phyloP scores from a whole-genome alignment of 371 early-diverging fungal species.

The Rhizopus arrhizus region DNA sequence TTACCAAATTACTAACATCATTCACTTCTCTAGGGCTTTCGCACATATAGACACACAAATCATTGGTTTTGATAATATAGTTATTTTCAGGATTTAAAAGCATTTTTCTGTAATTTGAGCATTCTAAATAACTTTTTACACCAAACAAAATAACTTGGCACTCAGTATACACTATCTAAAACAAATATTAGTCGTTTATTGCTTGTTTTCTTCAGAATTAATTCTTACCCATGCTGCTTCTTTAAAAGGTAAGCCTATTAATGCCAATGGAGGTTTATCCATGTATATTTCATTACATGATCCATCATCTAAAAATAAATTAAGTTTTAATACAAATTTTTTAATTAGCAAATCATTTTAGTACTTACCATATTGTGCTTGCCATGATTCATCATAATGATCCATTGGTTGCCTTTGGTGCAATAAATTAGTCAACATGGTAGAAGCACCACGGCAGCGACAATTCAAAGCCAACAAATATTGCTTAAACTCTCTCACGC shows the following conservation, averaged over 20 bases:
- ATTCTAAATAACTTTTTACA: constrained; percentile 40
- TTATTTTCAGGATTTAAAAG: constrained; percentile 69
- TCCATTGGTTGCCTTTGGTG: constrained; percentile 62
- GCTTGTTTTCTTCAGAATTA: no score
- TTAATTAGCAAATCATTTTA: background rate
- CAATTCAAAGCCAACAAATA: constrained; percentile 69
- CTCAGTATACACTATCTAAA: constrained; percentile 62
- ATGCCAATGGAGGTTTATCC: constrained; percentile 50
- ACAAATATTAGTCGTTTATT: background rate
- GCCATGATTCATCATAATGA: constrained; percentile 70
- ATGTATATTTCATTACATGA: constrained; percentile 73
- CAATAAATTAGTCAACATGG: constrained; percentile 69
- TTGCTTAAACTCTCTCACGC: constrained; percentile 74
- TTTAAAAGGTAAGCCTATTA: constrained; percentile 63
- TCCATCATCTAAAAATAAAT: constrained; percentile 53
- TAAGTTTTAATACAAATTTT: no score
- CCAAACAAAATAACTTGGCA: constrained; percentile 75
- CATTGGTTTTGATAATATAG: constrained; percentile 55
- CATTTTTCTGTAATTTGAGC: constrained; percentile 41
- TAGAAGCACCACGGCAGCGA: constrained; percentile 68
- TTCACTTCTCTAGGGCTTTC: constrained; percentile 62
- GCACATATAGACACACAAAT: constrained; percentile 66
- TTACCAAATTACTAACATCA: constrained; percentile 47
- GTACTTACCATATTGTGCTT: constrained; percentile 68
- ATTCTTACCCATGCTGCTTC: constrained; percentile 57